Base-by-base conservation (phyloP, 1,139 yeast genomes). In the Suhomyces anneliseae region DNA sequence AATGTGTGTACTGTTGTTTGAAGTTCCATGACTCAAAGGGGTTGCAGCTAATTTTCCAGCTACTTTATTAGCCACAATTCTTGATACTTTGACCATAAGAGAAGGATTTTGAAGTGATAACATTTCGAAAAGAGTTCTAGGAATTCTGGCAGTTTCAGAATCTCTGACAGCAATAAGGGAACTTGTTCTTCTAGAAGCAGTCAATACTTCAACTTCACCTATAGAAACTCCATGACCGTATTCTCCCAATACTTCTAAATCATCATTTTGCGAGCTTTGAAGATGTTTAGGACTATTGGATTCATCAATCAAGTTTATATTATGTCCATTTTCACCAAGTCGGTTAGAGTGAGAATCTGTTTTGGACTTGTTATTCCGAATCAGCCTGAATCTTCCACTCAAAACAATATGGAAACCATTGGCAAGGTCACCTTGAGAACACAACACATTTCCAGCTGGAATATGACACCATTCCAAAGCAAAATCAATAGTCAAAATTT, bases 391-490 rank as follows among this genome's bases (percentile, higher is more conserved):
- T 47, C 99, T 77, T 6, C 99, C 99, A 67, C 92, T 92, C 39
- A 93, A 68, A 0, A 93, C 96, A 40, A 92, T 83, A 61, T 90
- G 95, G 43, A 93, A 89, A 14, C 97, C 96, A 62, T 90, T 93
- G 0, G 99, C 96, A 34, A 81, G 80, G 45, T 90, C 95, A 1
- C 92, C 95, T 62, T 93, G 95, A 3, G 83, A 78, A 57, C 88
- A 89, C 27, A 93, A 66, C 0, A 85, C 79, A 46, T 85, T 85
- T 0, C 98, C 97, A 0, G 97, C 95, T 12, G 84, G 83, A 5
- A 89, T 76, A 52, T 90, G 96, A 42, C 93, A 83, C 99, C 99
- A 93, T 64, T 93, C 99, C 44, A 93, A 70, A 0, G 98, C 97
- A 66, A 87, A 89, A 62, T 93, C 99, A 41, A 93, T 79, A 44